Base-by-base conservation (phyloP, 1,284 basidiomycete genomes). In the Rhodotorula mucilaginosa region DNA sequence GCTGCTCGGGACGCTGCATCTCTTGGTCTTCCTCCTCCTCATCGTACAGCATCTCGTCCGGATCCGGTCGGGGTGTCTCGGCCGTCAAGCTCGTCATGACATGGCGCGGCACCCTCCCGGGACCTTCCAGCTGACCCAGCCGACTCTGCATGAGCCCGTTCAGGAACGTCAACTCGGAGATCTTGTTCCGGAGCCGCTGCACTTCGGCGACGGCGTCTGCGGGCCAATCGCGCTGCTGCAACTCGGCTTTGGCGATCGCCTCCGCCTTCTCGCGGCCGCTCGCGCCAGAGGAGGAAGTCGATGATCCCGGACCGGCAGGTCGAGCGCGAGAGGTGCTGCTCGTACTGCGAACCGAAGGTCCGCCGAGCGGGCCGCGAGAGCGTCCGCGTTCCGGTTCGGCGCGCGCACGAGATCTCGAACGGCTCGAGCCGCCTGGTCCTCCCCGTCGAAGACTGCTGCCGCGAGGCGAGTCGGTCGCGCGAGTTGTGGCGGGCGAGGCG, bases 101-200 rank as follows among this genome's bases (percentile, higher is more conserved):
- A 10, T 63, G 61, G 26, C 61, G 48, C 31, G 74, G 74, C 0
- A 76, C 73, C 16, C 64, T 47, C 1, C 71, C 71, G 2, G 71
- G 70, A 0, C 66, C 71, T 46, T 78, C 78, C 34, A 79, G 71
- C 60, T 79, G 75, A 2, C 67, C 73, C 0, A 79, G 62, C 2
- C 78, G 60, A 21, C 65, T 67, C 54, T 76, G 74, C 74, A 78
- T 75, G n/a, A 79, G 58, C 31, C 74, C 71, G 69, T 79, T 79
- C 67, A 79, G 77, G 71, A 79, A 77, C 54, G 78, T 78, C 44
- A 79, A 67, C 62, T 79, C 78, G 7, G 77, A 77, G 31, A 78
- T 70, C 49, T 78, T 76, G 47, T 72, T 76, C 59, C 71, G 70
- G 29, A 79, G 69, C 10, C 71, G 56, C 13, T 68, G 58, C 58